Evolutionary conservation across 1,284 basidiomycete genomes (phyloP), one percentile per base, ranked within the genome.

Genomic region (Vanrija sp.): DNA sequence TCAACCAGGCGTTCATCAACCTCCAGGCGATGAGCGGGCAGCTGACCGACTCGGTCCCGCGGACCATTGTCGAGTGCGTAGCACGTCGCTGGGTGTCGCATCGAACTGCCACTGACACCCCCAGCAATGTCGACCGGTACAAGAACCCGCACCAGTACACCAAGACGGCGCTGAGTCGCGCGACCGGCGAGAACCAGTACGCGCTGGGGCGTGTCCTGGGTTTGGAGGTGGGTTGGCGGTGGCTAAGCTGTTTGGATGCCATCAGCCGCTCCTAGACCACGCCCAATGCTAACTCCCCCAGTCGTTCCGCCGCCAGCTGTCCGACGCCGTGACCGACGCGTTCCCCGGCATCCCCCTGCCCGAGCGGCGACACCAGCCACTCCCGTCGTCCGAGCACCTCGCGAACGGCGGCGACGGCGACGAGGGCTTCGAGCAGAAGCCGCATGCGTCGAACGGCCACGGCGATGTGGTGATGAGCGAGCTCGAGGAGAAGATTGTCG

Each of bases 161-260:
- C 41, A 69, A 67, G 56, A 67, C 50, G 24, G 44, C 63, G 37
- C 57, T 71, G n/a, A 51, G 52, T 2, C 52, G 69, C 23, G 71
- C 69, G 2, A 68, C 67, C 1, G 71, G 71, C 27, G 71, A 73
- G 60, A 74, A 72, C 47, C 72, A 74, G 50, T 71, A 73, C 51
- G 65, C 71, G 23, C 57, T 72, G 7, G 72, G 72, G 0, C 54
- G 72, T 19, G 59, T 70, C 9, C 46, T 72, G 3, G 72, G 72
- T 20, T 54, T 74, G 9, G 72, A 72, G 57, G 72, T 74, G 59
- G 24, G 67, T 64, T 15, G 0, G 9, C 25, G 20, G 20, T 27
- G 16, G n/a, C 12, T 23, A 20, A 8, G 14, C 6, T 41, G 19
- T 41, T n/a, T 9, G 24, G 5, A 25, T 18, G 19, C 9, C 46